Base-by-base conservation (phyloP, 768 basidiomycete species). In the Tricholoma hemisulphureum region DNA sequence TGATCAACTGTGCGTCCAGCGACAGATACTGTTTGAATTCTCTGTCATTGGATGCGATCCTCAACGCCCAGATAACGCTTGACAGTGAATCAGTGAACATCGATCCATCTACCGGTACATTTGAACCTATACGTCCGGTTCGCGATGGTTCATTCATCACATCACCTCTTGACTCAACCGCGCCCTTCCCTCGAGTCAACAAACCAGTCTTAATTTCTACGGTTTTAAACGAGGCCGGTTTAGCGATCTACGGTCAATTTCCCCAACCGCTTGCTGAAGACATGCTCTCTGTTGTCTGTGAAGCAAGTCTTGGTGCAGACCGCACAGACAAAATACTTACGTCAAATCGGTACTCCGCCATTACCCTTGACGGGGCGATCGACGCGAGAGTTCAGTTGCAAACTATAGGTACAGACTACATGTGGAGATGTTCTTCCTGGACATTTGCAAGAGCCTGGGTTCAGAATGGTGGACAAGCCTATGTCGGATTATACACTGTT, bases 191-290 rank as follows among this genome's bases (percentile, higher is more conserved):
- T 2, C 61, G 75, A 6, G 77, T 83, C 45, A 77, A 71, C 55
- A 90, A 93, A 67, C 80, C 87, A 3, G 62, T 95, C 52, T 72
- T 96, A 26, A 70, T 94, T 51, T 85, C 91, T 6, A 89, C 83
- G 14, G 87, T 89, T 13, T 70, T 72, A 41, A 76, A 93, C 66
- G 94, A 96, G 65, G 91, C 86, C 0, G 90, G 81, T 2, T 71
- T 73, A n/a, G 75, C 83, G 26, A 85, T 91, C 62, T 85, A 83
- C 65, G 59, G 67, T 28, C 62, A 57, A 45, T 80, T 82, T 69
- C 56, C 68, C 13, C 58, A 66, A 24, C 68, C 78, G 13, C 55
- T 89, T 18, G 69, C 76, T 32, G 68, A 69, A 31, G 62, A 69
- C 3, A 61, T 64, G 16, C 85, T 84, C 62, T 57, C 64, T 13